Conservation (phyloP, 2,329 filamentous ascomycete species). For the Fusarium drepaniforme region DNA sequence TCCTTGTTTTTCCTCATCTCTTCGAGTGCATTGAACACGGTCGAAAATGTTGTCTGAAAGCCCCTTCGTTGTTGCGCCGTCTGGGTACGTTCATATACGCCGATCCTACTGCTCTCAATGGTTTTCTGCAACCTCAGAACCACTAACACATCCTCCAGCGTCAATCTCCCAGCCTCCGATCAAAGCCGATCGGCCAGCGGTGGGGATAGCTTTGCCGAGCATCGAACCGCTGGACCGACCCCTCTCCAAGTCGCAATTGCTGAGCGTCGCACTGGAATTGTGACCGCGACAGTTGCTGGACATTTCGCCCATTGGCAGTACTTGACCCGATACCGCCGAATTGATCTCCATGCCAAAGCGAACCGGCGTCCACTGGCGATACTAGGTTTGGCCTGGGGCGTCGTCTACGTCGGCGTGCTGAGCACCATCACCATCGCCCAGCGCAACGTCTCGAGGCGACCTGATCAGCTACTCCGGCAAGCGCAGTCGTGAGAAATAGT, state of each 20-base stretch:
- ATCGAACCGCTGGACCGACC: conserved; percentile 43
- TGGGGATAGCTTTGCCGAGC: conserved; percentile 42
- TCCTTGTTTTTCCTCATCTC: not conserved
- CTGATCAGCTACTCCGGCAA: conserved; percentile 18
- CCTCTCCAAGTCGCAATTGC: conserved; percentile 42
- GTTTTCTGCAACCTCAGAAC: conserved; percentile 10
- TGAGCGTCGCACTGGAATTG: conserved; percentile 39
- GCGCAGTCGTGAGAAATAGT: conserved; percentile 13
- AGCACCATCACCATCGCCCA: conserved; percentile 40
- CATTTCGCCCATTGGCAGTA: conserved; percentile 45
- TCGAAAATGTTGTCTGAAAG: conserved; percentile 26
- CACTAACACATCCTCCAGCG: conserved; percentile 37
- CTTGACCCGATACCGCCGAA: conserved; percentile 33
- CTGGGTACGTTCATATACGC: conserved; percentile 26
- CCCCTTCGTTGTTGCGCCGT: conserved; percentile 12
- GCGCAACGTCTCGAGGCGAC: conserved; percentile 29
- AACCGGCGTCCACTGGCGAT: conserved; percentile 36
- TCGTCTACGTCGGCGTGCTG: conserved; percentile 40
- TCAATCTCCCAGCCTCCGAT: conserved; percentile 38
- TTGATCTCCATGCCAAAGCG: conserved; percentile 31
- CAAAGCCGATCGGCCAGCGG: conserved; percentile 38
- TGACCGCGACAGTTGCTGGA: conserved; percentile 39
- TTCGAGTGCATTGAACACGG: not conserved
- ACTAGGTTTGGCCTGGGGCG: conserved; percentile 40
- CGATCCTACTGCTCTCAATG: conserved; percentile 5